Conservation (phyloP, 441 rosid species). For the Erysimum pusillum region DNA sequence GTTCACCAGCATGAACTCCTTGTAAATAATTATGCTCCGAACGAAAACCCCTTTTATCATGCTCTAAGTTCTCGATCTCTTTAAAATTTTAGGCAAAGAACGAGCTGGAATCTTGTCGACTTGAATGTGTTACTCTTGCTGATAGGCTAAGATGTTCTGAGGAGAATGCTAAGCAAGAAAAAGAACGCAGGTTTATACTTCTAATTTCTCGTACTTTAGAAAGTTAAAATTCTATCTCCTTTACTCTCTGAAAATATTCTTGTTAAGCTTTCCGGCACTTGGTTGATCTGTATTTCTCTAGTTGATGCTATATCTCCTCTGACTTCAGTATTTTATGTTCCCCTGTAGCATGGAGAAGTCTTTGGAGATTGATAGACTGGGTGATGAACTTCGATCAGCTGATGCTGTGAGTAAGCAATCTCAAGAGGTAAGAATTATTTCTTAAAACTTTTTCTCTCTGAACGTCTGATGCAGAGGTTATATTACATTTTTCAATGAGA, state of each 20-base stretch:
- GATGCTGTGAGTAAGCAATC: conserved; percentile 51
- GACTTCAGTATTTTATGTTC: conserved; percentile 22
- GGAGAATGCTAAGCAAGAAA: conserved; percentile 59
- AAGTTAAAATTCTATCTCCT: background rate
- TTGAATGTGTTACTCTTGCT: conserved; percentile 63
- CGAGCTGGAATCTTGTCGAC: conserved; percentile 63
- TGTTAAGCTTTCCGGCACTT: conserved; percentile 15
- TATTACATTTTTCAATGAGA: background rate
- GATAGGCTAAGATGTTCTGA: conserved; percentile 57
- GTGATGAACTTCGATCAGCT: conserved; percentile 52
- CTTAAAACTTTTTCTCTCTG: conserved; percentile 18
- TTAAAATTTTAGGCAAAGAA: conserved; percentile 59
- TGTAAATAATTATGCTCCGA: background rate
- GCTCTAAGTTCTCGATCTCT: conserved; percentile 15
- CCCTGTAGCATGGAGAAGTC: conserved; percentile 63
- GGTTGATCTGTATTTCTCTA: conserved; percentile 10
- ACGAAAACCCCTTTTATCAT: background rate
- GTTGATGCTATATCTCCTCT: conserved; percentile 12
- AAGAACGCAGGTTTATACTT: conserved; percentile 65
- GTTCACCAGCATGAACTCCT: conserved; percentile 25
- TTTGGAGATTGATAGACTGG: conserved; percentile 64
- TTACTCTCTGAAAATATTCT: conserved; percentile 3
- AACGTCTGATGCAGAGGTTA: conserved; percentile 34
- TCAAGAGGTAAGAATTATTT: conserved; percentile 60
- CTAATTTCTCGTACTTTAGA: conserved; percentile 9